These are phyloP conservation scores for Morella rubra DNA, from an alignment of 306 rosid species.

Conservation along the genomic window DNA sequence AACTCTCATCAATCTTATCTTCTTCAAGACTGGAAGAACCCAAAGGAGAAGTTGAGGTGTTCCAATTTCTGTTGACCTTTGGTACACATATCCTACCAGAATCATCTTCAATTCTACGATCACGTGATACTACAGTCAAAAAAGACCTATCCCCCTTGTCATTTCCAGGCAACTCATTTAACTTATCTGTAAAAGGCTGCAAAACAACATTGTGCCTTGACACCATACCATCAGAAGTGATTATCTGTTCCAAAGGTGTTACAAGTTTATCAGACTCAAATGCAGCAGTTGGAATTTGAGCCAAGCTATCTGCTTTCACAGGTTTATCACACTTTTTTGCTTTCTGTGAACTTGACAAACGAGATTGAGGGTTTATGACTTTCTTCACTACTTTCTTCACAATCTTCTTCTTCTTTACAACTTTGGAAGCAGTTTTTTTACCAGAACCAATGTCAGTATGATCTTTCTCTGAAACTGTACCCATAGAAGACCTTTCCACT, in stretches of 20 bases:
- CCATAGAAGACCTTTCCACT: conserved; percentile 24
- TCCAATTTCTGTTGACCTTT: conserved; percentile 37
- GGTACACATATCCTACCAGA: conserved; percentile 31
- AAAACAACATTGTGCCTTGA: conserved; percentile 19
- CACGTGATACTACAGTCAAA: conserved; percentile 32
- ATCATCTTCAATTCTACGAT: conserved; percentile 36
- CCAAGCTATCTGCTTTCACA: conserved; percentile 22
- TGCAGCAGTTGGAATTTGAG: conserved; percentile 27
- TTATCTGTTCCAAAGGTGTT: conserved; percentile 30
- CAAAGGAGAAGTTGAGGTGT: conserved; percentile 35
- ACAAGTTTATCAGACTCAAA: conserved; percentile 29
- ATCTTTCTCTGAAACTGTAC: conserved; percentile 22
- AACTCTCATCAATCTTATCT: conserved; percentile 29
- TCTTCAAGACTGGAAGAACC: conserved; percentile 32
- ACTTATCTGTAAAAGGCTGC: conserved; percentile 26
- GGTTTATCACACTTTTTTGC: conserved; percentile 30
- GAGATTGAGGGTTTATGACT: conserved; percentile 37
- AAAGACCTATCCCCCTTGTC: conserved; percentile 27
- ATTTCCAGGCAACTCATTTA: conserved; percentile 33
- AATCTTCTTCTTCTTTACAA: conserved; percentile 63
- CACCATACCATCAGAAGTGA: conserved; percentile 31
- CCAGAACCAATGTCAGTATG: conserved; percentile 24
- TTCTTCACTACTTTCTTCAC: conserved; percentile 69
- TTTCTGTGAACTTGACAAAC: conserved; percentile 27
- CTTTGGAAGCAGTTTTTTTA: conserved; percentile 33